Conservation (phyloP, 1,284 basidiomycete genomes). For the Cerrena zonata region DNA sequence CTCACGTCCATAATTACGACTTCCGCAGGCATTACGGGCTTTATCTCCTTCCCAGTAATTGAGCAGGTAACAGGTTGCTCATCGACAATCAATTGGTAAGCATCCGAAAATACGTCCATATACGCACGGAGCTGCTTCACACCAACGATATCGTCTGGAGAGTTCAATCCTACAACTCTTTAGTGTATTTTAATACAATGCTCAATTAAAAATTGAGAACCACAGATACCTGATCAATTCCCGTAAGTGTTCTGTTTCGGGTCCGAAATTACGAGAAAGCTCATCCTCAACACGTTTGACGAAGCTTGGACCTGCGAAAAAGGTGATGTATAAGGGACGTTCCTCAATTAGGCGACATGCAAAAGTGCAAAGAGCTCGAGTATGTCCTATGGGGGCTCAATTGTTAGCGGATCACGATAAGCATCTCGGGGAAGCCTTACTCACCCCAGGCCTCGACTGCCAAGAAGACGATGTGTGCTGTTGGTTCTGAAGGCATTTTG, state of each 20-base stretch:
- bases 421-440: too few relatives aligned
- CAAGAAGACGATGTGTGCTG: too few relatives aligned
- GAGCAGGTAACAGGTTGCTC: slow-evolving; percentile 6
- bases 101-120: slow-evolving; percentile 4
- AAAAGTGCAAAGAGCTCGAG: neutral
- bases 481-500: too few relatives aligned
- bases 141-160: neutral
- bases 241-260: neutral
- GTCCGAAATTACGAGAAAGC: neutral
- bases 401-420: too few relatives aligned
- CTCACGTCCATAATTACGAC: slow-evolving; percentile 10
- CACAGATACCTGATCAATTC: neutral
- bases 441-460: too few relatives aligned
- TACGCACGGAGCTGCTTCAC: slow-evolving; percentile 5
- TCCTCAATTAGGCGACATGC: neutral
- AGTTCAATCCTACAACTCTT: neutral
- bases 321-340: neutral
- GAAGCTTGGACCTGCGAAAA: neutral
- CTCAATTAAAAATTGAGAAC: neutral
- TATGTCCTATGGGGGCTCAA: too few relatives aligned
- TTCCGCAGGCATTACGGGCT: slow-evolving; percentile 5
- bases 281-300: neutral
- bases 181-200: neutral
- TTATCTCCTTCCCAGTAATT: slow-evolving; percentile 3
- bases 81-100: slow-evolving; percentile 5